phyloP scores from a whole-genome alignment of 495 filamentous ascomycete species.

The Neurospora hispaniola region DNA sequence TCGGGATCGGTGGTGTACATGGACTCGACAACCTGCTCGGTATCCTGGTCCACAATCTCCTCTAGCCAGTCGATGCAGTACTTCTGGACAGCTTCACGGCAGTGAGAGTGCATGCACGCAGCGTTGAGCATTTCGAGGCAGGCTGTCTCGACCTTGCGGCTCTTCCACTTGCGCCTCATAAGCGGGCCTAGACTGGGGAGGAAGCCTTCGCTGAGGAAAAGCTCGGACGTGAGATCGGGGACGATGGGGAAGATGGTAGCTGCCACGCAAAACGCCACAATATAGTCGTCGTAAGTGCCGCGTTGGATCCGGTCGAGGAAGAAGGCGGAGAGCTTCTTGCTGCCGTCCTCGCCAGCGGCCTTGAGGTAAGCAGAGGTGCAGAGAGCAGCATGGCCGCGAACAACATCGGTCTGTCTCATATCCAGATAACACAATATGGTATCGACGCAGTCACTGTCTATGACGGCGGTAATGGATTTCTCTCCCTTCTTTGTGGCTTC shows the following conservation, averaged over 20 bases:
- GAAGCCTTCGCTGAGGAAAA: constrained; percentile 83
- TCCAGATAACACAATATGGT: constrained; percentile 71
- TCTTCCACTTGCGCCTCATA: constrained; percentile 63
- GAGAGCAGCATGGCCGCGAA: constrained; percentile 65
- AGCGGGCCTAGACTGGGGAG: constrained; percentile 56
- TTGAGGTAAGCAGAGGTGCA: constrained; percentile 73
- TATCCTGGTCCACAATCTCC: constrained; percentile 59
- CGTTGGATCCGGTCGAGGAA: constrained; percentile 41
- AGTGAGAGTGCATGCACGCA: constrained; percentile 71
- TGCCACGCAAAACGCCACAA: constrained; percentile 78
- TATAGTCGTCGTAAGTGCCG: constrained; percentile 47
- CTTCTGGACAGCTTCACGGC: constrained; percentile 67
- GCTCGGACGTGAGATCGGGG: constrained; percentile 51
- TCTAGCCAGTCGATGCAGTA: constrained; percentile 77
- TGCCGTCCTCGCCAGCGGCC: constrained; percentile 55
- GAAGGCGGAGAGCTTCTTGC: constrained; percentile 53
- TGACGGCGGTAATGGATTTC: constrained; percentile 46
- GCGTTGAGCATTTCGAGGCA: constrained; percentile 81
- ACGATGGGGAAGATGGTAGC: constrained; percentile 78
- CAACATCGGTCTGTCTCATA: constrained; percentile 53
- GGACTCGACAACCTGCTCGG: constrained; percentile 46
- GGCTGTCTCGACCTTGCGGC: constrained; percentile 66
- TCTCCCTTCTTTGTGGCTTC: constrained; percentile 25
- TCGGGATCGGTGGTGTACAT: constrained; percentile 29
- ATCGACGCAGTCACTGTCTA: constrained; percentile 71